A percentile compares a stretch with the other conserved stretches of the same genome.
phyloP scores from a whole-genome alignment of 345 rosid species.

The Linum lewisii region DNA sequence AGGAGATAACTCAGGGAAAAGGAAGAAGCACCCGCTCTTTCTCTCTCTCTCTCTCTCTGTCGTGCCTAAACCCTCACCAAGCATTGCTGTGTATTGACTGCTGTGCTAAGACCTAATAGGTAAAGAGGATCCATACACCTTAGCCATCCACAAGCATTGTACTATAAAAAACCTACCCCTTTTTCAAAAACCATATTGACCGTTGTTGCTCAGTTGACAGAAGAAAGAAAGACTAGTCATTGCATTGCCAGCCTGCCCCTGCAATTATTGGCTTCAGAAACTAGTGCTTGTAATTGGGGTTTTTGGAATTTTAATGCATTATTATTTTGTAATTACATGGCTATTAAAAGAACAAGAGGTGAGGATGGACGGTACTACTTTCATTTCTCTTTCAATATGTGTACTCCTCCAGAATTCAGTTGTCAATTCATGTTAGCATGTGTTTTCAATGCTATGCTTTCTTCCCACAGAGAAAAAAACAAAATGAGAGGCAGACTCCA shows the following conservation, averaged over 20 bases:
- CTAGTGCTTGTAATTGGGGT: neutral
- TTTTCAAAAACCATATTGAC: no score
- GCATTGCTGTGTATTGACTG: no score
- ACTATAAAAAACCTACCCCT: no score
- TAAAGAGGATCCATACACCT: no score
- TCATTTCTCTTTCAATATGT: neutral
- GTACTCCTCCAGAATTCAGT: neutral
- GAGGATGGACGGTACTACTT: neutral
- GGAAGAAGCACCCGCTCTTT: no score
- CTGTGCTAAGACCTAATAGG: no score
- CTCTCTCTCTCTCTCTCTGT: no score
- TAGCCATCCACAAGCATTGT: no score
- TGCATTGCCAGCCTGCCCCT: neutral
- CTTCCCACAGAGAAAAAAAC: conserved; percentile 7
- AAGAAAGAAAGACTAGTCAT: no score
- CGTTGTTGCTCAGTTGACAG: no score
- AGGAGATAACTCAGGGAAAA: no score
- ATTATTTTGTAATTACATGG: neutral
- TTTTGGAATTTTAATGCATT: conserved; percentile 6
- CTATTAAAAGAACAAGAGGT: neutral
- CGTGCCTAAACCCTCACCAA: no score
- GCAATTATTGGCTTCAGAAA: conserved; percentile 1
- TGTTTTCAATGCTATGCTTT: conserved; percentile 1
- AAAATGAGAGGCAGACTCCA: conserved; percentile 8
- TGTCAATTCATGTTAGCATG: conserved; percentile 6